Conservation (phyloP, 768 basidiomycete species). For the Cystofilobasidium capitatum region DNA sequence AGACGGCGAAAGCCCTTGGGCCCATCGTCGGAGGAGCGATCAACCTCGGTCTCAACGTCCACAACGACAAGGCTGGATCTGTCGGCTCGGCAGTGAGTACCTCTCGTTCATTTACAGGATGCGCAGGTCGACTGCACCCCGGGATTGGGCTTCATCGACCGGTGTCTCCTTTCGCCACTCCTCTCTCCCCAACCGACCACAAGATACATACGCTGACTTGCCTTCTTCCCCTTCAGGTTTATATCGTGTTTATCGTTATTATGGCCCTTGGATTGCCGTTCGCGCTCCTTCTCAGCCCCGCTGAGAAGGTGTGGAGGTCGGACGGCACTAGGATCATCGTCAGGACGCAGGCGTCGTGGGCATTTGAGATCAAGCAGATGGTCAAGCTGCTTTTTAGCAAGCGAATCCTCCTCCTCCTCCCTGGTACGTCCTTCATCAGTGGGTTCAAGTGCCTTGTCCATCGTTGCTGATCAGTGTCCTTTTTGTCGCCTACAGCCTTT, state of each 20-base stretch:
- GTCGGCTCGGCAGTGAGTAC: too few relatives aligned
- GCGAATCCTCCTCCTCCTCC: slow-evolving; percentile 2
- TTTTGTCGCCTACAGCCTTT: neutral
- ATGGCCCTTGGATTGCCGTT: slow-evolving; percentile 17
- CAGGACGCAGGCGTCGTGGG: neutral
- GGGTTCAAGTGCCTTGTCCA: too few relatives aligned
- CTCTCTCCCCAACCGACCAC: too few relatives aligned
- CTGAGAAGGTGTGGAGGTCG: slow-evolving; percentile 2
- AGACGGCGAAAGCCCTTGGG: neutral
- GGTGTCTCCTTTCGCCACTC: too few relatives aligned
- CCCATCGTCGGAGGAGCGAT: slow-evolving; percentile 18
- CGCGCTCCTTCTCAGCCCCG: slow-evolving; percentile 7
- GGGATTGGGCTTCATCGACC: too few relatives aligned
- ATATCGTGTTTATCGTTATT: slow-evolving; percentile 23
- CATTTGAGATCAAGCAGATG: slow-evolving; percentile 1
- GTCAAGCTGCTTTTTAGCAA: slow-evolving; percentile 9
- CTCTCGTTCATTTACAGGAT: neutral
- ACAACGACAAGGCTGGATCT: neutral
- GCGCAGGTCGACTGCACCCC: too few relatives aligned
- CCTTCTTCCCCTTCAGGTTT: neutral
- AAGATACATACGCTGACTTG: neutral
- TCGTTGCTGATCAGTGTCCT: too few relatives aligned
- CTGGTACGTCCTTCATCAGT: too few relatives aligned
- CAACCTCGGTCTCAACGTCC: neutral
- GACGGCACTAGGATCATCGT: slow-evolving; percentile 13